Conservation (phyloP, 2,329 filamentous ascomycete genomes). For the Ophiostoma himal-ulmi region DNA sequence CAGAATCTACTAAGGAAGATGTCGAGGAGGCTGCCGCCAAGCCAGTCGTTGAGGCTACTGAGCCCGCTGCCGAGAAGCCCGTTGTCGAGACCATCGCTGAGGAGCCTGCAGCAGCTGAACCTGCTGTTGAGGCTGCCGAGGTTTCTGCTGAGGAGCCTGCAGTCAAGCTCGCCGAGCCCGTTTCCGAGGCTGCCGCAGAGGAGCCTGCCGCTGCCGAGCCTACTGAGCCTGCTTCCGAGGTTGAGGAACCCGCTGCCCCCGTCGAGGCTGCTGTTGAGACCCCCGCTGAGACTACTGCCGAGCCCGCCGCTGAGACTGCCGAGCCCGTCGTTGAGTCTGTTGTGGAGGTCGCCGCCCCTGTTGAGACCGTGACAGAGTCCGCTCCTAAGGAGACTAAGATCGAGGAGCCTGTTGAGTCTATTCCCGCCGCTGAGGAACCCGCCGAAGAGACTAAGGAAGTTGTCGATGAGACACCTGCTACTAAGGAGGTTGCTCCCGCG, state of each 20-base stretch:
- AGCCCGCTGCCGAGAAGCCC: constrained; percentile 7
- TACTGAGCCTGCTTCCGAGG: no score
- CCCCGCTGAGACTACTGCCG: constrained; percentile 10
- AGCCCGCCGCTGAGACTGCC: constrained; percentile 27
- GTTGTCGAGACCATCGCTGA: neutral
- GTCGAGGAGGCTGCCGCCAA: neutral
- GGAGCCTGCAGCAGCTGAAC: neutral
- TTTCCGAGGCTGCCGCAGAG: no score
- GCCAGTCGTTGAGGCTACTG: neutral
- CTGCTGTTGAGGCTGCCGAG: neutral
- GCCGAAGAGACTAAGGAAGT: neutral
- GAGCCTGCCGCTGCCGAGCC: no score
- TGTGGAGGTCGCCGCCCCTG: neutral
- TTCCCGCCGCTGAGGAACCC: no score
- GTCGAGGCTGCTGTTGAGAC: constrained; percentile 2
- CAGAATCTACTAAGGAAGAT: neutral
- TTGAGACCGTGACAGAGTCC: no score
- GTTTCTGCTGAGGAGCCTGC: neutral
- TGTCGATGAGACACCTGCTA: neutral
- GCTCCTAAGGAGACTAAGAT: neutral
- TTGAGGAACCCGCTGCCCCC: neutral
- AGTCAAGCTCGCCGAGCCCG: no score
- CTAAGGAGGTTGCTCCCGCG: no score
- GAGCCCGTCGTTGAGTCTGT: no score
- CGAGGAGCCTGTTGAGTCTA: constrained; percentile 21